phyloP scores from a whole-genome alignment of 257 asterid genomes.

The Lycium ferocissimum region DNA sequence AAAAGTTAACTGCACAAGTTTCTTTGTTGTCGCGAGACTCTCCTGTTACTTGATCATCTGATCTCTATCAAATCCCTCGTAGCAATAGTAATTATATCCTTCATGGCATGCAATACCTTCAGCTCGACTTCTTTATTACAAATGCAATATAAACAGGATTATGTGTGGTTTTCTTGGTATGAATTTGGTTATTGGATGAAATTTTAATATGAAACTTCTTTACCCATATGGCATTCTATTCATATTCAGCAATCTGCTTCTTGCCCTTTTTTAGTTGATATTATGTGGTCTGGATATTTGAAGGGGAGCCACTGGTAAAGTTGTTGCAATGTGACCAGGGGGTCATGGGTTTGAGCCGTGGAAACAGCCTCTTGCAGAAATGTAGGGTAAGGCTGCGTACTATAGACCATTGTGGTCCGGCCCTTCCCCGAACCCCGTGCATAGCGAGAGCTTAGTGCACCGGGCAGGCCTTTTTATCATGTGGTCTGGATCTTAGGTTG shows the following conservation, averaged over 20 bases:
- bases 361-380: no score
- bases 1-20: neutral
- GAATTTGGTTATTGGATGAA: neutral
- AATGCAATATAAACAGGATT: neutral
- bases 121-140: slow-evolving; percentile 3
- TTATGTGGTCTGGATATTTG: neutral
- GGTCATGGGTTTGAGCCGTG: no score
- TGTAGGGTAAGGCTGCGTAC: no score
- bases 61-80: slow-evolving; percentile 18
- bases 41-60: neutral
- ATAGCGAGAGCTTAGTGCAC: no score
- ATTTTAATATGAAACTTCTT: neutral
- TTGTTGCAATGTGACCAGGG: no score
- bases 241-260: neutral
- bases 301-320: no score
- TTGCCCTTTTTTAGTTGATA: neutral
- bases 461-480: neutral
- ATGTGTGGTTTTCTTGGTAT: neutral
- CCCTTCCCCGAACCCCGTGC: no score
- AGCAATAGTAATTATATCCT: neutral
- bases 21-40: slow-evolving; percentile 18
- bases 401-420: no score
- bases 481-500: neutral
- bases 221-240: neutral
- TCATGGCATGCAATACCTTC: slow-evolving; percentile 3